A percentile compares a stretch with the other conserved stretches of the same genome.
phyloP scores from a whole-genome alignment of 208 protist species.

The Leishmania guyanensis region DNA sequence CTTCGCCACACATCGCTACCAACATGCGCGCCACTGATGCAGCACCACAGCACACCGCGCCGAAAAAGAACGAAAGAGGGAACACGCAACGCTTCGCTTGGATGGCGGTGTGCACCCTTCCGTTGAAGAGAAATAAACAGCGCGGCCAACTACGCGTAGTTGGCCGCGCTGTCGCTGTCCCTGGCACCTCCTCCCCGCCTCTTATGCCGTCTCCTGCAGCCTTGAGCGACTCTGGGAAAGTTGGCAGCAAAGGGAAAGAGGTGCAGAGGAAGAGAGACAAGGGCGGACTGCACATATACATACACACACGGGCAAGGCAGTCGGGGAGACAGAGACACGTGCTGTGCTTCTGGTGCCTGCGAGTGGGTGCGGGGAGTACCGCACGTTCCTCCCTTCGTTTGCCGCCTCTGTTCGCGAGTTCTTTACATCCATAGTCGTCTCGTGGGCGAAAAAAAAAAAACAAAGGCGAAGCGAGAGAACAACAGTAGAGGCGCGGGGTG shows the following conservation, averaged over 20 bases:
- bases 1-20: neutral
- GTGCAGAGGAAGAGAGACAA: neutral
- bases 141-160: neutral
- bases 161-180: neutral
- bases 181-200: neutral
- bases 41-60: neutral
- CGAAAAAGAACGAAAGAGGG: neutral
- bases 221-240: neutral
- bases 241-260: neutral
- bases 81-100: neutral
- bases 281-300: neutral
- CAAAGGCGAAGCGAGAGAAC: neutral
- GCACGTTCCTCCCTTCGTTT: neutral
- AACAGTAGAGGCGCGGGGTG: neutral
- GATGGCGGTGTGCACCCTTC: neutral
- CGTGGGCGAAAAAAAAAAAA: neutral
- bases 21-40: constrained; percentile 3
- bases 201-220: neutral
- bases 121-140: neutral
- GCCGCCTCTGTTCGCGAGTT: neutral
- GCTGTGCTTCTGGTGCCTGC: neutral
- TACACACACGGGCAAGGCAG: neutral
- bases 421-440: neutral
- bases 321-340: neutral
- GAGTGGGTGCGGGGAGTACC: neutral